Evolutionary conservation across 179 eudicot genomes (phyloP), one percentile per base, ranked within the genome.

Genomic region (Patellifolia procumbens): DNA sequence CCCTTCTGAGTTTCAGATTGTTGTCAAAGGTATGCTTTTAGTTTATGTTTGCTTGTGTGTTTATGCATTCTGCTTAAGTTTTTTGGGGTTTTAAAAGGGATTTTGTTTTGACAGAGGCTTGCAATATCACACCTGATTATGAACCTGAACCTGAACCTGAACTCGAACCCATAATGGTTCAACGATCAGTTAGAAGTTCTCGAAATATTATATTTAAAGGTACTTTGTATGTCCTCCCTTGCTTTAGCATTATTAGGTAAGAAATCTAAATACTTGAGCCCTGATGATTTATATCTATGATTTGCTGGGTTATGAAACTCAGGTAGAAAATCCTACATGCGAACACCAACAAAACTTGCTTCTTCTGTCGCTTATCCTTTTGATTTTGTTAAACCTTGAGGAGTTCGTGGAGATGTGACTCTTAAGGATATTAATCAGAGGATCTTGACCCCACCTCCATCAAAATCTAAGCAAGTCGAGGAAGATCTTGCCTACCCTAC

Each of bases 341-440:
- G 78, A 55, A 80, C 96, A 16, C 94, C 98, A 43, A 63, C 92
- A 32, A 92, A 86, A 80, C 78, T 78, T 55, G 82, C 94, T 29
- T 84, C 98, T 28, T 87, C 97, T 1, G 89, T 94, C 29, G 91
- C 86, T 17, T 91, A 88, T 81, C 98, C 98, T 53, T 94, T 94
- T 76, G 86, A 91, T 39, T 88, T 94, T 68, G 83, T 94, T 20
- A 94, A 94, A 85, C 97, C 98, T 17, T 87, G 91, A 28, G 92
- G 86, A 34, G 88, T 74, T 19, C 80, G 82, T 37, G 96, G 96
- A 75, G 94, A 87, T 53, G 84, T 89, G 67, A 94, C 98, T 81
- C 87, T 94, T 11, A 90, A 89, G 86, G 98, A 94, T 81, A 94
- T 94, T 68, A 94, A 94, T 82, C 87, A 92, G 73, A 79, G 87